These are phyloP conservation scores for Monosporozyma yasuniensis DNA, from an alignment of 805 yeast genomes.

Conservation along the genomic window DNA sequence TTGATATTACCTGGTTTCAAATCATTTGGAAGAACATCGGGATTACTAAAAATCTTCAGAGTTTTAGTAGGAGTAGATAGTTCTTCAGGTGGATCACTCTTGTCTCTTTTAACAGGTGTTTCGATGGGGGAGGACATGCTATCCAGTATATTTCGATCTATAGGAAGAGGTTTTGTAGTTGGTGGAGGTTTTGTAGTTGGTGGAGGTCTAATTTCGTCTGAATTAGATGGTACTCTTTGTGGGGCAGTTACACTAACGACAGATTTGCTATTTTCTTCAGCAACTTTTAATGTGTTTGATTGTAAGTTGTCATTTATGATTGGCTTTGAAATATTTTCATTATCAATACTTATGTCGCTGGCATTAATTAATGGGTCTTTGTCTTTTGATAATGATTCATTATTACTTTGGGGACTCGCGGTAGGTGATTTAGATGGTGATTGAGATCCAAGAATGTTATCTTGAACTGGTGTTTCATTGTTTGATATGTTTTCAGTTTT, in stretches of 20 bases:
- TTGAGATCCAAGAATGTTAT: neutral
- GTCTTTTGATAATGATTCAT: neutral
- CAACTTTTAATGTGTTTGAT: neutral
- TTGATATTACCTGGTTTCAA: neutral
- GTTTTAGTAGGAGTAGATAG: conserved; percentile 4
- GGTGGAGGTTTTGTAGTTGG: neutral
- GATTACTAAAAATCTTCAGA: neutral
- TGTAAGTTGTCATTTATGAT: neutral
- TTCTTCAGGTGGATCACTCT: conserved; percentile 1
- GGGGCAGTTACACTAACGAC: neutral
- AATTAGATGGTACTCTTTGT: neutral
- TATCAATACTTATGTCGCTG: neutral
- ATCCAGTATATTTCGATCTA: neutral
- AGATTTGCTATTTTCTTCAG: neutral
- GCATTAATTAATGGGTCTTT: neutral
- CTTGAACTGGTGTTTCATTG: neutral
- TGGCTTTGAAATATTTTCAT: neutral
- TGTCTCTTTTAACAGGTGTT: neutral
- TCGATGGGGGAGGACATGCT: neutral
- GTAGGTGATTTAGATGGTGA: neutral
- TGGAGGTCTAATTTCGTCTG: neutral
- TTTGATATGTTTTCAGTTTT: neutral
- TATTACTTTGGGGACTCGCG: neutral
- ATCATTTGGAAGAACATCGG: neutral
- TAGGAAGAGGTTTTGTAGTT: neutral